Evolutionary conservation across 495 filamentous ascomycete species (phyloP).

Genomic region (Endocarpon pusillum): DNA sequence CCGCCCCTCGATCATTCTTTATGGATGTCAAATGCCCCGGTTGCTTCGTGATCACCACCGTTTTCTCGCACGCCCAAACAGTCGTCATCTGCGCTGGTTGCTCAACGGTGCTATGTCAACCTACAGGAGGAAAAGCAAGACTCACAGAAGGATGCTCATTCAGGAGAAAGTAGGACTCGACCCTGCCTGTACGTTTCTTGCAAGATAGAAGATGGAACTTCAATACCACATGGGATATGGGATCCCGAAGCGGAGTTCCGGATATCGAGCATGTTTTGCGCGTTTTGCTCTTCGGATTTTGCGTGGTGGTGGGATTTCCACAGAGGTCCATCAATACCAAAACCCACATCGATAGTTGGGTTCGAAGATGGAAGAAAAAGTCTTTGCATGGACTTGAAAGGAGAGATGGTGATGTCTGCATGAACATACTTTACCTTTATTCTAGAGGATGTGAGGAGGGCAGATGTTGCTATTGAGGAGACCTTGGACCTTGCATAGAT

Average conservation of each 20-base stretch:
- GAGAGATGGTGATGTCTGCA: too few relatives aligned
- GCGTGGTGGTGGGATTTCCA: neutral
- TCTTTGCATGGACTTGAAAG: too few relatives aligned
- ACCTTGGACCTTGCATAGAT: too few relatives aligned
- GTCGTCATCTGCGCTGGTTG: constrained; percentile 98
- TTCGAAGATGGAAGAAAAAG: too few relatives aligned
- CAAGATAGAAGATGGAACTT: constrained; percentile 65
- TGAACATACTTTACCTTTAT: too few relatives aligned
- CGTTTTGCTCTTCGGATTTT: neutral
- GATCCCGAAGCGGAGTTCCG: constrained; percentile 49
- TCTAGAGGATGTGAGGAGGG: too few relatives aligned
- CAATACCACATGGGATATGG: constrained; percentile 23
- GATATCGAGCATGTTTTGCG: constrained; percentile 52
- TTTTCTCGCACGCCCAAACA: constrained; percentile 99
- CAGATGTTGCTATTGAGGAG: too few relatives aligned
- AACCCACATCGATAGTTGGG: too few relatives aligned
- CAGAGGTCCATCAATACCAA: too few relatives aligned
- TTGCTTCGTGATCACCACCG: constrained; percentile 99
- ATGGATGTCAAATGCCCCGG: constrained; percentile 99
- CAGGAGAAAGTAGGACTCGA: constrained; percentile 82
- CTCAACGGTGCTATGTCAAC: constrained; percentile 94
- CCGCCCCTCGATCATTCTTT: constrained; percentile 94
- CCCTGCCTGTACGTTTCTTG: constrained; percentile 22
- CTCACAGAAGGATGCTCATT: constrained; percentile 98
- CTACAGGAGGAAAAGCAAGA: constrained; percentile 92